Evolutionary conservation across 805 yeast species (phyloP), one percentile per base, ranked within the genome.

Genomic region (Wickerhamomyces strasburgensis): DNA sequence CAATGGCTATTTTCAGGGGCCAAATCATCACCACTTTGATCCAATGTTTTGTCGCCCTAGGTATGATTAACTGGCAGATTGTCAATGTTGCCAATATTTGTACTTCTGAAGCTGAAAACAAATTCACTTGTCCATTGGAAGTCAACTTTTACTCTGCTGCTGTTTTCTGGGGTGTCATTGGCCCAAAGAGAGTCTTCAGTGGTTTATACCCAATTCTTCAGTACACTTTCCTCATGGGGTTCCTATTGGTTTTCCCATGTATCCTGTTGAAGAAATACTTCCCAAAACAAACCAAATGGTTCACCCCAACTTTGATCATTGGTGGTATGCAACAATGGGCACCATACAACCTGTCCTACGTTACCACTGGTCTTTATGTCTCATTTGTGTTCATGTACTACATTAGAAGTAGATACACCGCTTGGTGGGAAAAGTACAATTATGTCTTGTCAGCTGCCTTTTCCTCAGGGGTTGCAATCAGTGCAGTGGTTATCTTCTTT

Each of bases 181-280:
- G 79, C 6, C 78, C 78, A 8, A 65, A 68, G 25, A 69, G 70
- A 47, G 73, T 74, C 6, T 75, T 75, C 52, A 63, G 68, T 38
- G 72, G 73, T 0, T 55, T 78, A 17, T 80, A 80, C 48, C 84
- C 85, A 1, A 61, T 70, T 13, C 59, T 80, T 38, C 73, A 75
- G 53, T 80, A 77, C 74, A 73, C 81, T 42, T 79, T 80, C 64
- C 60, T 80, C 15, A 61, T 75, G 37, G 85, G 86, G 10, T 52
- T 52, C 27, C 38, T 70, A 48, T 36, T 58, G 5, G 60, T 60
- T 6, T 19, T 54, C 6, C 66, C 51, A 10, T 58, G 56, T 37
- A 55, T 58, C 31, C 40, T 41, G 8, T 29, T 60, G 43, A 60
- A 56, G 44, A 51, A 37, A 27, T 44, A 34, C 62, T 33, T 42